Evolutionary conservation across 2,329 filamentous ascomycete species (phyloP).

Genomic region (Diaporthe ampelina): DNA sequence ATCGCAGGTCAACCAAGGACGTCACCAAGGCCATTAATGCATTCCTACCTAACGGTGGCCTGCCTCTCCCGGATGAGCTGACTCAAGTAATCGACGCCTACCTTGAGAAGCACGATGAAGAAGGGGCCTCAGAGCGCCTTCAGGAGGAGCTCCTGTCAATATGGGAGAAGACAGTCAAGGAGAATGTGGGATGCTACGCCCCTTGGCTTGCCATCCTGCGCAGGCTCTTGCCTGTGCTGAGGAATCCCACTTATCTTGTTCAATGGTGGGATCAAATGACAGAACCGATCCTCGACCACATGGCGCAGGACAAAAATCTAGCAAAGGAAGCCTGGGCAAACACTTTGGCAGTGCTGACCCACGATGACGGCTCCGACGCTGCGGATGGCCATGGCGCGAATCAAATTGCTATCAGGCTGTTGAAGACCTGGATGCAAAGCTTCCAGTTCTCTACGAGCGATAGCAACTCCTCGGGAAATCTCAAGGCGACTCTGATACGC

Average conservation of each 20-base stretch:
- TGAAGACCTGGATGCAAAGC: slow-evolving; percentile 70
- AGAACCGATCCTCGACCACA: slow-evolving; percentile 65
- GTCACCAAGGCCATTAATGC: slow-evolving; percentile 69
- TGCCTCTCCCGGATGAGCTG: slow-evolving; percentile 78
- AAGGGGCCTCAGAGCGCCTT: slow-evolving; percentile 76
- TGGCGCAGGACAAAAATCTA: slow-evolving; percentile 73
- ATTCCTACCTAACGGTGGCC: slow-evolving; percentile 62
- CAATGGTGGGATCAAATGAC: slow-evolving; percentile 80
- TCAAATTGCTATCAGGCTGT: slow-evolving; percentile 69
- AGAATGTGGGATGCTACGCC: slow-evolving; percentile 68
- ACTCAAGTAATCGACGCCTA: slow-evolving; percentile 74
- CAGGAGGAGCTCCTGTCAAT: slow-evolving; percentile 79
- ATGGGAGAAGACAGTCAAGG: slow-evolving; percentile 75
- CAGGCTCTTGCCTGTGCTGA: slow-evolving; percentile 74
- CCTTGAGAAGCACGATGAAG: slow-evolving; percentile 78
- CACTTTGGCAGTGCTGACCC: slow-evolving; percentile 73
- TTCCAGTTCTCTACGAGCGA: slow-evolving; percentile 53
- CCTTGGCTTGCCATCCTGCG: slow-evolving; percentile 79
- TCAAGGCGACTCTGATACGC: slow-evolving; percentile 65
- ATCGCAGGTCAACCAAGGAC: slow-evolving; percentile 69
- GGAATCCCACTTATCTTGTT: slow-evolving; percentile 72
- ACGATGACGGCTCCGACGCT: slow-evolving; percentile 70
- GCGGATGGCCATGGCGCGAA: slow-evolving; percentile 54
- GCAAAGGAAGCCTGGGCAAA: slow-evolving; percentile 76
- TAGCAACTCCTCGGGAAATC: slow-evolving; percentile 54